A percentile compares a stretch with the other conserved stretches of the same genome.
Conservation (phyloP, 345 rosid species). For the Clarkia xantiana region DNA sequence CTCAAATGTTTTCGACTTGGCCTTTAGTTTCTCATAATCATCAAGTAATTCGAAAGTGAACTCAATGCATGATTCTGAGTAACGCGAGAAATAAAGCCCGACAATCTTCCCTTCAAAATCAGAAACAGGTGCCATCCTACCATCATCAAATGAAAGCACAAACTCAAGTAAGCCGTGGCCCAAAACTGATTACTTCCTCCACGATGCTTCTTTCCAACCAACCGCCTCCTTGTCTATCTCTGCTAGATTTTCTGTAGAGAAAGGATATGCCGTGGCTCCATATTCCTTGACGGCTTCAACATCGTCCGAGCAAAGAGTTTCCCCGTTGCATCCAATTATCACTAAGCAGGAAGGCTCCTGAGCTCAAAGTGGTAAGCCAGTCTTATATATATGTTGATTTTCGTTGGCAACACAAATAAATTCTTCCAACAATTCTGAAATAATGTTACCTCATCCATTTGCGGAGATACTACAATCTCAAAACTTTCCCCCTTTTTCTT, state of each 20-base stretch:
- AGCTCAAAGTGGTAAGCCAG: constrained; percentile 19
- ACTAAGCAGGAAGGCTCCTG: constrained; percentile 22
- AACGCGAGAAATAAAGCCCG: constrained; percentile 59
- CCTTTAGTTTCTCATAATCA: constrained; percentile 48
- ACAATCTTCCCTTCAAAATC: constrained; percentile 52
- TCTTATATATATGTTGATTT: constrained; percentile 16
- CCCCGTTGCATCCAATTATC: constrained; percentile 21
- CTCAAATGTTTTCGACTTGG: constrained; percentile 33
- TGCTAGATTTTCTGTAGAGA: constrained; percentile 21
- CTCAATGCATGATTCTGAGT: constrained; percentile 54
- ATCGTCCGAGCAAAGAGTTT: constrained; percentile 20
- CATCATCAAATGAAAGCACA: constrained; percentile 1
- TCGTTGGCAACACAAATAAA: constrained; percentile 20
- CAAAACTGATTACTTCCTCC: constrained; percentile 30
- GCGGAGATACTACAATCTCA: constrained; percentile 20
- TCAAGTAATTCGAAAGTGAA: constrained; percentile 52
- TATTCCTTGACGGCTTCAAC: constrained; percentile 18
- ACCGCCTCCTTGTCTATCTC: constrained; percentile 18
- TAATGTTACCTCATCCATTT: constrained; percentile 15
- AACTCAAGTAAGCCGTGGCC: constrained; percentile 12
- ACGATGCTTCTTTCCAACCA: constrained; percentile 16
- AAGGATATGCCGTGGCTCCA: constrained; percentile 28
- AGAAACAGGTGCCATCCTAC: constrained; percentile 42
- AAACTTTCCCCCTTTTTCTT: constrained; percentile 21
- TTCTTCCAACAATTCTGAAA: constrained; percentile 12